Percentiles rank a stretch among this genome's conserved stretches.
Conservation (phyloP, 441 rosid species). For the Pelargonium australe region DNA sequence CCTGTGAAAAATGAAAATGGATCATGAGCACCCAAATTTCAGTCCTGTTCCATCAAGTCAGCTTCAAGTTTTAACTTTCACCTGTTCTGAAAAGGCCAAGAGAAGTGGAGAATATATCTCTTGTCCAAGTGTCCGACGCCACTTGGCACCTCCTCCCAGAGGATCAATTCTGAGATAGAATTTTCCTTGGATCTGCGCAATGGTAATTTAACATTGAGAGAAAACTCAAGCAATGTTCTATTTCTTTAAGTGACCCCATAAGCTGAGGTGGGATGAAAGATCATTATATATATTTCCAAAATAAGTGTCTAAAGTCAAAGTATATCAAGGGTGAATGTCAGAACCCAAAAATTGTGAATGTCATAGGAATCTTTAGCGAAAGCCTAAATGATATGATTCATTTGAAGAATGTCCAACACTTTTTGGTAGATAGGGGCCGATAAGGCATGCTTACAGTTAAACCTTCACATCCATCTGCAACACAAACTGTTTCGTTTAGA, state of each 20-base stretch:
- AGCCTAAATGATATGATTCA: neutral
- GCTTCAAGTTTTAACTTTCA: constrained; percentile 22
- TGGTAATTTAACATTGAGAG: neutral
- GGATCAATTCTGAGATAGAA: constrained; percentile 47
- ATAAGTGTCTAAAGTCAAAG: neutral
- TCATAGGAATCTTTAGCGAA: too few relatives aligned
- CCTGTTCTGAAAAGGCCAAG: constrained; percentile 67
- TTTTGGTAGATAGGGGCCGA: neutral
- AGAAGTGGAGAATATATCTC: constrained; percentile 69
- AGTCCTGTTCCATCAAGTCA: constrained; percentile 10
- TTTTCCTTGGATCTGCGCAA: constrained; percentile 57
- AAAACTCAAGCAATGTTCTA: neutral
- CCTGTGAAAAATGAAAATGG: constrained; percentile 32
- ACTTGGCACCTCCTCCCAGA: constrained; percentile 66
- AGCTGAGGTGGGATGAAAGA: neutral
- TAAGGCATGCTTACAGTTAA: constrained; percentile 43
- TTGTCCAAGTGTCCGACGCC: constrained; percentile 67
- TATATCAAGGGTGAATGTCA: neutral
- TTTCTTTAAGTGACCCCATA: neutral
- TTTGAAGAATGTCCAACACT: neutral
- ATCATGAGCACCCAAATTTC: constrained; percentile 15
- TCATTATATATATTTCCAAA: neutral
- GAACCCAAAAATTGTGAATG: neutral
- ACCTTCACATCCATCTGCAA: constrained; percentile 53
- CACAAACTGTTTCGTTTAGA: constrained; percentile 63